Evolutionary conservation across 306 rosid genomes (phyloP).

Genomic region (Abrus pulchellus): DNA sequence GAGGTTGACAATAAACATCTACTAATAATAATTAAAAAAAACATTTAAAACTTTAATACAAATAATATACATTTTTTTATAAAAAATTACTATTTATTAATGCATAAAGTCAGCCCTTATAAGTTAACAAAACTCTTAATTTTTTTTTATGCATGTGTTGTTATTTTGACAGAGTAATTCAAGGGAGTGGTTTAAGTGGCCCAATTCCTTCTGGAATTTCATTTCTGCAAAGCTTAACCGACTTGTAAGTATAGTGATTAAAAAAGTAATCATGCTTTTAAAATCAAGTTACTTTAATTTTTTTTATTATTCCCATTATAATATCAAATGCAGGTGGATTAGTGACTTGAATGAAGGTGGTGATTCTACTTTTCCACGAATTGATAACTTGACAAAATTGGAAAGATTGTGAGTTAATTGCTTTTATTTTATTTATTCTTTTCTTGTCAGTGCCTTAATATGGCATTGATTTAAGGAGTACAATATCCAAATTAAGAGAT

Average conservation of each 20-base stretch:
- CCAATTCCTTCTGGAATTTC: conserved; percentile 73
- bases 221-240: conserved; percentile 42
- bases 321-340: conserved; percentile 59
- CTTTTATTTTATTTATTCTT: not conserved
- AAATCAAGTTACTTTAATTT: not conserved
- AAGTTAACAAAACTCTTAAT: too few species aligned
- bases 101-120: too few species aligned
- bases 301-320: not conserved
- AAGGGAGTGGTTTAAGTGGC: conserved; percentile 77
- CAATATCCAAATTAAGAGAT: not conserved
- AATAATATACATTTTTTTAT: too few species aligned
- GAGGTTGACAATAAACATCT: too few species aligned
- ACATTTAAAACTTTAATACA: too few species aligned
- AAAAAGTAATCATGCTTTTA: not conserved
- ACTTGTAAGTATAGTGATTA: conserved; percentile 61
- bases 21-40: too few species aligned
- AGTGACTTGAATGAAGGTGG: conserved; percentile 59
- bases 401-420: conserved; percentile 58
- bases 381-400: conserved; percentile 44
- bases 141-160: too few species aligned
- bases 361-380: conserved; percentile 55
- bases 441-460: not conserved
- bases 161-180: conserved; percentile 57
- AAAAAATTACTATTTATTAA: too few species aligned
- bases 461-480: conserved; percentile 3